Conservation (phyloP, 164 flowering plant genomes). For the Macadamia tetraphylla region DNA sequence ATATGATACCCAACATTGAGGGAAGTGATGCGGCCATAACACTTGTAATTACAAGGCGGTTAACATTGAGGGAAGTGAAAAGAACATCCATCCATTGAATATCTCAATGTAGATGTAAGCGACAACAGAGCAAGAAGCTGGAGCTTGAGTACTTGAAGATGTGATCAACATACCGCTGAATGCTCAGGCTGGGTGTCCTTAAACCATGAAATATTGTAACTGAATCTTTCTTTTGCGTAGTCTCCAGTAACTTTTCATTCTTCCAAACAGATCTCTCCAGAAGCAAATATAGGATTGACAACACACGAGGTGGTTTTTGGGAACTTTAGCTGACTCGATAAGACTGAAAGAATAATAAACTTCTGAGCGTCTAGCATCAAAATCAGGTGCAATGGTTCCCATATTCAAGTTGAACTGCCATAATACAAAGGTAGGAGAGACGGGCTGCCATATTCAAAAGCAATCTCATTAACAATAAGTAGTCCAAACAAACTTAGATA, state of each 20-base stretch:
- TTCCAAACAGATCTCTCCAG: conserved; percentile 56
- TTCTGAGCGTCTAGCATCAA: no score
- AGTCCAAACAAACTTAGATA: no score
- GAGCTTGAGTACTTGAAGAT: conserved; percentile 79
- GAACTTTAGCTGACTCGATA: no score
- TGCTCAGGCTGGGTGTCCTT: conserved; percentile 56
- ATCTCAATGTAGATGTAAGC: conserved; percentile 37
- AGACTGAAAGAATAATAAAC: no score
- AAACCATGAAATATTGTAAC: conserved; percentile 70
- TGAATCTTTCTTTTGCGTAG: neutral
- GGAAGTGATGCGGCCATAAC: conserved; percentile 48
- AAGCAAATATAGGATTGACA: conserved; percentile 46
- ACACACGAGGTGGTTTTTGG: conserved; percentile 34
- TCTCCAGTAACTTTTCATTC: conserved; percentile 48
- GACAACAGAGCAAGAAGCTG: conserved; percentile 70
- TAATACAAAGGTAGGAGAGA: neutral
- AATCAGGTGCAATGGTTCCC: conserved; percentile 11
- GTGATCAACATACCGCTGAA: conserved; percentile 66
- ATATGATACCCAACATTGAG: no score
- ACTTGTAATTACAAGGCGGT: conserved; percentile 78
- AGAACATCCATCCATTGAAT: conserved; percentile 33
- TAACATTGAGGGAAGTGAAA: conserved; percentile 72
- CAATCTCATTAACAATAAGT: no score
- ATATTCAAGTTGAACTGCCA: conserved; percentile 23
- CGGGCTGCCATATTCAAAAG: no score